Base-by-base conservation (phyloP, 345 rosid genomes). In the Carallia brachiata region DNA sequence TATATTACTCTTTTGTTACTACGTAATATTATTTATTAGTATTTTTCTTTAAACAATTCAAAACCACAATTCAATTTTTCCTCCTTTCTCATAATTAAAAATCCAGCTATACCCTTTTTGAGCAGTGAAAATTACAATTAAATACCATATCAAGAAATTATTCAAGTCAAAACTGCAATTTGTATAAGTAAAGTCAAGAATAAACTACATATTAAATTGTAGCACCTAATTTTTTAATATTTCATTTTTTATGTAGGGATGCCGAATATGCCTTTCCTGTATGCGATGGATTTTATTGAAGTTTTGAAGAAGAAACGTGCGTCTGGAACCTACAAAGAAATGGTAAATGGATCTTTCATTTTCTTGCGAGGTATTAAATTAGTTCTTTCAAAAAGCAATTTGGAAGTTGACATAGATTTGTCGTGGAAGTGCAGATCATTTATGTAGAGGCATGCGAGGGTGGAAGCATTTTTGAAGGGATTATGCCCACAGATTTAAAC, bases 391-490 rank as follows among this genome's bases (percentile, higher is more conserved):
- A 17, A 39, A 39, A 5, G 28, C 18, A 36, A 34, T 19, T 66
- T 65, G 30, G n/a, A 31, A 37, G 19, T 63, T 60, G 54, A 57
- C 44, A 56, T 23, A 58, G 60, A 34, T 74, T 34, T 68, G n/a
- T 60, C n/a, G 36, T 16, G 37, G 1, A 34, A 17, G 60, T 7
- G 4, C 85, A 91, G 97, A 86, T 94, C 62, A 37, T 95, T 67
- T 90, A 95, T 32, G 73, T 95, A 6, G 99, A 95, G 81, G 97
- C 98, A 5, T 95, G 99, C 17, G 99, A 95, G 78, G 92, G 99
- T 50, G 99, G 99, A 68, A 92, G 99, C 68, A 52, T 92, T 63
- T 95, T 95, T 28, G 86, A 95, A 75, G 98, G 98, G 10, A 80
- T 92, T 68, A 92, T 92, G 98, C 96, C 99, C 0, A 70, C 73